Conservation (phyloP, 2,329 filamentous ascomycete species). For the Pseudopithomyces chartarum region DNA sequence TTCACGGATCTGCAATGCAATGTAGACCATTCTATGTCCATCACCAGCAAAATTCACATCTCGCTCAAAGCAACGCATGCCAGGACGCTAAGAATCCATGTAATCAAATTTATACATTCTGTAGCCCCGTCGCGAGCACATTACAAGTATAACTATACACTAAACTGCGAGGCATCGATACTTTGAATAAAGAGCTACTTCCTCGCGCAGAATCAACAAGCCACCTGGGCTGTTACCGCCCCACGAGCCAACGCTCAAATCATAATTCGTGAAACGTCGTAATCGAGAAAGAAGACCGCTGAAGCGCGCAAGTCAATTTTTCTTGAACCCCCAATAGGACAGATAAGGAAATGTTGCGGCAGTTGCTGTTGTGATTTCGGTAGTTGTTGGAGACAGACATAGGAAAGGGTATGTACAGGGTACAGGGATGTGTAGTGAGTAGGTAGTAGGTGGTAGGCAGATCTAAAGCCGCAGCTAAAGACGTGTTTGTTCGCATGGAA, state of each 20-base stretch:
- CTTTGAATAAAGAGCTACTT: neutral
- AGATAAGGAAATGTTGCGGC: neutral
- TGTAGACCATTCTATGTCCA: too few species aligned
- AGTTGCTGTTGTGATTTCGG: neutral
- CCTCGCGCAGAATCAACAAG: neutral
- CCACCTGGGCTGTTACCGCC: neutral
- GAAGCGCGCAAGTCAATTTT: neutral
- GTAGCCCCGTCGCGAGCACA: neutral
- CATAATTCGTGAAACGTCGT: conserved; percentile 11
- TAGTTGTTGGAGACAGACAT: conserved; percentile 1
- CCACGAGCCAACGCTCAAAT: conserved; percentile 7
- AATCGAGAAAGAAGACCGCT: neutral
- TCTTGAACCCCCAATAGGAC: neutral
- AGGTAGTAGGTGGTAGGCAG: too few species aligned
- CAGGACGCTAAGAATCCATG: too few species aligned
- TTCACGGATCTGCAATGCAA: too few species aligned
- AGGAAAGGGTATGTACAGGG: conserved; percentile 12
- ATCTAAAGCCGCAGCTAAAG: neutral
- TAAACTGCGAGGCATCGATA: neutral
- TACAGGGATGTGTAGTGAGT: conserved; percentile 2
- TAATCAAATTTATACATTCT: too few species aligned
- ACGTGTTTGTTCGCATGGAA: neutral
- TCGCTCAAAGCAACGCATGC: too few species aligned
- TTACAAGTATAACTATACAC: conserved; percentile 9
- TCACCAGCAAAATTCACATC: too few species aligned